Conservation (phyloP, 352 stramenopile species). For the Peronospora tabacina region DNA sequence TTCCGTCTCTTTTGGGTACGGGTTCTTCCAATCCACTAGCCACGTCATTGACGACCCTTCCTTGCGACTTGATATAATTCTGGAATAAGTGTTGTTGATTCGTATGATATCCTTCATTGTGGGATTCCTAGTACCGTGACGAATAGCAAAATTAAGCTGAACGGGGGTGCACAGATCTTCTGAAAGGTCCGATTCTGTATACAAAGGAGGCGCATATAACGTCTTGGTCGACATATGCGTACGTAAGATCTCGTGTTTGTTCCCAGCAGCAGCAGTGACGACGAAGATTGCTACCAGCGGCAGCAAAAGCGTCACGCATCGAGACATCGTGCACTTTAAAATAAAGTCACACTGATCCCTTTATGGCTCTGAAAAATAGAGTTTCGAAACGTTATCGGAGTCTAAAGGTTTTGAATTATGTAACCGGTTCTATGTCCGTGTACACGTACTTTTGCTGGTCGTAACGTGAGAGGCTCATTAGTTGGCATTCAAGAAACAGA, state of each 20-base stretch:
- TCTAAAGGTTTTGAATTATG: too few species aligned
- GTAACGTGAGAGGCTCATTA: too few species aligned
- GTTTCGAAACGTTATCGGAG: too few species aligned
- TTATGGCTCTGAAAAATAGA: too few species aligned
- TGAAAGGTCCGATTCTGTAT: slow-evolving; percentile 6
- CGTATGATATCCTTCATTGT: slow-evolving; percentile 71
- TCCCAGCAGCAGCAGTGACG: slow-evolving; percentile 1
- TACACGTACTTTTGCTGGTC: too few species aligned
- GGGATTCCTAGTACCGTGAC: slow-evolving; percentile 70
- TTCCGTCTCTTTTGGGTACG: slow-evolving; percentile 34
- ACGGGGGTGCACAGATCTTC: slow-evolving; percentile 30
- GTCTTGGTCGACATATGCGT: slow-evolving; percentile 79
- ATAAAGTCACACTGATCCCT: too few species aligned
- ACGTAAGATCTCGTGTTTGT: slow-evolving; percentile 28
- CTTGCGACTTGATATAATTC: slow-evolving; percentile 23
- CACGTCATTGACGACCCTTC: slow-evolving; percentile 16
- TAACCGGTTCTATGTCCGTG: too few species aligned
- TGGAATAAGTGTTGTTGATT: slow-evolving; percentile 37
- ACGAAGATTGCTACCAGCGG: slow-evolving; percentile 5
- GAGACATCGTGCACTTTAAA: slow-evolving; percentile 4
- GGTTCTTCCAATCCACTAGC: slow-evolving; percentile 43
- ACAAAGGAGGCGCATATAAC: slow-evolving; percentile 33
- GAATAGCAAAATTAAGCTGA: slow-evolving; percentile 73
- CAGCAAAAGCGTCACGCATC: slow-evolving; percentile 14
- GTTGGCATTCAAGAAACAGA: too few species aligned